Evolutionary conservation across 352 stramenopile species (phyloP), one percentile per base, ranked within the genome.

Genomic region (Phytophthora agathidicida): DNA sequence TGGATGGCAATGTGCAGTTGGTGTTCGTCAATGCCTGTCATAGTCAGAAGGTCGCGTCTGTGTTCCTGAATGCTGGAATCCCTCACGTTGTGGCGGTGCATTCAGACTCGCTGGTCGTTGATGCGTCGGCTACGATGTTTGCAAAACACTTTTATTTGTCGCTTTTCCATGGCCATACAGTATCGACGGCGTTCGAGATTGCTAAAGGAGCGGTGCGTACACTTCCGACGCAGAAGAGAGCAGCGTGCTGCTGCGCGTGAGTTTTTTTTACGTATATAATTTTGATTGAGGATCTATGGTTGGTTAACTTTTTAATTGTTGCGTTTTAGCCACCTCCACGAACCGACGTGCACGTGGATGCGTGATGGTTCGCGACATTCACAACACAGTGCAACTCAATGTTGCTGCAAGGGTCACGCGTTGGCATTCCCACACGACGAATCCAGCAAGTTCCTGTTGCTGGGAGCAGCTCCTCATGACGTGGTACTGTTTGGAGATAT

Each of bases 11-110:
- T 36, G 74, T 87, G 7, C 73, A 91, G 36, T 70, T 94, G 36
- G 84, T 94, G 11, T 94, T 92, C 65, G 83, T 94, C 30, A 94
- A 91, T 48, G 88, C 84, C 6, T 92, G 91, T 35, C 83, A 96
- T 59, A 96, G 83, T 43, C 76, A 97, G 57, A 80, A 81, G 33
- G 85, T 91, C n/a, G 91, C 89, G 2, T 86, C 83, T 2, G 87
- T 95, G 1, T 97, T 98, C 39, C 68, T 96, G 26, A 84, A 91
- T 27, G 91, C 89, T 2, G 91, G 90, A 6, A 94, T 98, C 28
- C 88, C 86, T 2, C 89, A 98, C 56, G 89, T 98, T 7, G 86
- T 98, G n/a, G 90, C 89, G 5, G 81, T 91, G 7, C 83, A 92
- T 55, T 92, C 80, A 20, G 82, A 92, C 37, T 91, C 82, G 3